These are phyloP conservation scores for Hanseniaspora clermontiae DNA, from an alignment of 805 yeast genomes.

Conservation along the genomic window DNA sequence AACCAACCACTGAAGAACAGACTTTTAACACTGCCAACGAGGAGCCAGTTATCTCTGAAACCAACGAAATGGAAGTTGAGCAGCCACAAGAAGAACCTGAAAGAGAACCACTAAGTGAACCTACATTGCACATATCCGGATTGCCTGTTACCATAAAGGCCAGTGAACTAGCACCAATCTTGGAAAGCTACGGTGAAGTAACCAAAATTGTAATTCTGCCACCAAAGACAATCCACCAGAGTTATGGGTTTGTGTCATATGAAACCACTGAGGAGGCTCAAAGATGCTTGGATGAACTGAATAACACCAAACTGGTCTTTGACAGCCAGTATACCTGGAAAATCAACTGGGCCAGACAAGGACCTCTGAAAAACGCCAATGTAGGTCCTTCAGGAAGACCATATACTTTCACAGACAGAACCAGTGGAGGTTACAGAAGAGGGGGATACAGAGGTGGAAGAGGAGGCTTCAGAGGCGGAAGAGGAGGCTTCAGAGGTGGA, in stretches of 20 bases:
- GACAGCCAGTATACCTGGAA: conserved; percentile 32
- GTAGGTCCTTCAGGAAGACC: conserved; percentile 12
- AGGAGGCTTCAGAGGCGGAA: conserved; percentile 20
- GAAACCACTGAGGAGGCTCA: conserved; percentile 41
- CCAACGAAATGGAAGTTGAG: background rate
- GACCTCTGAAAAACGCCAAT: conserved; percentile 27
- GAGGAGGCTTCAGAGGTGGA: conserved; percentile 14
- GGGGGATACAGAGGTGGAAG: conserved; percentile 17
- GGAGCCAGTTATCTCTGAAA: background rate
- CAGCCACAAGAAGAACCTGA: conserved; percentile 19
- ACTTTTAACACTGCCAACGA: background rate
- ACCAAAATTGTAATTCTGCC: conserved; percentile 52
- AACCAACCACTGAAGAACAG: conserved; percentile 1
- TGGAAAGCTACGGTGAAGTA: conserved; percentile 48
- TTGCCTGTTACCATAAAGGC: conserved; percentile 43
- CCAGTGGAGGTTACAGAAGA: background rate
- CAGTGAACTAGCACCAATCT: conserved; percentile 44
- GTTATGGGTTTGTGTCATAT: conserved; percentile 53
- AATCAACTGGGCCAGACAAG: conserved; percentile 46
- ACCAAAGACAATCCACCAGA: conserved; percentile 45
- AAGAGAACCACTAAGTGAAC: conserved; percentile 21
- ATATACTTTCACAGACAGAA: conserved; percentile 4
- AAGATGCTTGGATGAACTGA: conserved; percentile 36
- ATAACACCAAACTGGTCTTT: conserved; percentile 35
- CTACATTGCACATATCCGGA: conserved; percentile 42